Conservation (phyloP, 129 eudicot species). For the Helianthus annuus region HanXRQr2.0-SUNRISE NC_035441.2:57738395-57738894, state of each 20-base stretch:
- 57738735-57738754: no score
- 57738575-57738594: neutral
- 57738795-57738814: no score
- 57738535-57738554: neutral
- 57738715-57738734: no score
- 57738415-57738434: constrained; percentile 8
- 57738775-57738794: no score
- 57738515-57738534: neutral
- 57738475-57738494: constrained; percentile 5
- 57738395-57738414: neutral
- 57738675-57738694: no score
- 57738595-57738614: neutral
- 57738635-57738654: no score
- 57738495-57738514: constrained; percentile 24
- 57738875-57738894: no score
- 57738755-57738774: no score
- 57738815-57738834: no score
- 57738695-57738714: no score
- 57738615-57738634: neutral
- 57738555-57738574: neutral
- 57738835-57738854: no score
- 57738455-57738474: constrained; percentile 20
- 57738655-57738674: neutral
- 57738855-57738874: no score
- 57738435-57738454: neutral